Evolutionary conservation across 768 basidiomycete species (phyloP).

Genomic region (Crepidotus variabilis): DNA sequence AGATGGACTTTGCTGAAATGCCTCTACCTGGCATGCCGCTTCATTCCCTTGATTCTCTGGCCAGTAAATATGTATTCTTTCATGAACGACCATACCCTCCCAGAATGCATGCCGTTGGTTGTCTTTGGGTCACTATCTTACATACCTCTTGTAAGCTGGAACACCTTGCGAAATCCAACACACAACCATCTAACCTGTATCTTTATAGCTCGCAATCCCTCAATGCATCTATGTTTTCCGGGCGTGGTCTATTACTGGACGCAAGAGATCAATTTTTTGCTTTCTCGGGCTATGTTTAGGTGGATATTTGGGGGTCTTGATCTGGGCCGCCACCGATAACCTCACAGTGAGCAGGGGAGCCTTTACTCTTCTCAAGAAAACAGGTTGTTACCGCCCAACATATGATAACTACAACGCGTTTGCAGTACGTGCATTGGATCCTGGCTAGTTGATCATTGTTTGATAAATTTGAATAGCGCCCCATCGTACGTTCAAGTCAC

Average conservation of each 20-base stretch:
- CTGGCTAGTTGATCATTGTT: too few relatives aligned
- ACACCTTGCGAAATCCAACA: too few relatives aligned
- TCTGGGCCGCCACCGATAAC: constrained; percentile 2
- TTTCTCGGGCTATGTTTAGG: background rate
- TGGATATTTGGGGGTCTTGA: background rate
- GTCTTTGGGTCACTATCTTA: background rate
- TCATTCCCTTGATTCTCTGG: constrained; percentile 32
- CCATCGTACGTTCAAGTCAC: background rate
- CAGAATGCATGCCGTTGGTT: constrained; percentile 17
- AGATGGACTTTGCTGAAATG: constrained; percentile 32
- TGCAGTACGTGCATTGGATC: background rate
- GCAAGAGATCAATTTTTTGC: background rate
- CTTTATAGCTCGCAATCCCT: constrained; percentile 1
- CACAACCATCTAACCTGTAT: too few relatives aligned
- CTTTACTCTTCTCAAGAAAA: background rate
- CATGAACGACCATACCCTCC: constrained; percentile 23
- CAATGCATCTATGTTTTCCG: constrained; percentile 3
- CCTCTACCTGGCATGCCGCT: constrained; percentile 35
- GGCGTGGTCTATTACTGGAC: constrained; percentile 4
- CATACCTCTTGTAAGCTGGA: constrained; percentile 4
- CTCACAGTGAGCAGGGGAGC: background rate
- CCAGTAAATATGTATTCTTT: constrained; percentile 28
- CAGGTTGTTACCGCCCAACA: constrained; percentile 4
- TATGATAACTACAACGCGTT: constrained; percentile 2
- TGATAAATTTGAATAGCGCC: background rate